Base-by-base conservation (phyloP, 176 grass and related monocot species). In the Lolium rigidum region DNA sequence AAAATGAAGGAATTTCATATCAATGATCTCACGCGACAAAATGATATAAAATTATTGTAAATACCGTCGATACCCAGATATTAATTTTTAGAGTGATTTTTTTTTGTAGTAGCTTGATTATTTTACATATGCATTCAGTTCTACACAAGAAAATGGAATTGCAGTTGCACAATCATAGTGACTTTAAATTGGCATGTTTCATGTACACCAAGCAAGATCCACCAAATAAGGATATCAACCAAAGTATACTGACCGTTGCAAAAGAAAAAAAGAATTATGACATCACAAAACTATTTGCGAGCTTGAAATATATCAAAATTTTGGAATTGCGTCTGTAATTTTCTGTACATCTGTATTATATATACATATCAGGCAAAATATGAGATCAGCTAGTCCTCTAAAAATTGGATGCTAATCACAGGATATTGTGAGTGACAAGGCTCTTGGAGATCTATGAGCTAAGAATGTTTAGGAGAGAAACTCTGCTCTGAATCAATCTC, bases 381-480 rank as follows among this genome's bases (percentile, higher is more conserved):
- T 47, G 46, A 18, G 58, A 75, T 89, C 11, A 72, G 76, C 66
- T 17, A 66, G 38, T 84, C 55, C 82, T 84, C 25, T 25, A 80
- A 85, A 75, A 80, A 17, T 35, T 5, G 22, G 68, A 85, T 31
- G 66, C 75, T 58, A 78, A 86, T 72, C 21, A 64, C 56, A 60
- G 16, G 63, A 61, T 64, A 60, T 72, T 47, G 71, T 35, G 35
- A 85, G 26, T 66, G 52, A 21, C 21, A 10, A 84, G 11, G 43
- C 20, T 73, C 43, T 24, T 44, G 24, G 37, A 37, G 51, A 58
- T 89, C 44, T 60, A 85, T 67, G 46, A 44, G 77, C 76, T 85
- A 74, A 82, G 72, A 21, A 76, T 89, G 39, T 89, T 89, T 5
- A 85, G 87, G 60, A 89, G 47, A 6, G 82, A 85, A 54, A 89